Percentiles rank a stretch among this genome's conserved stretches.
phyloP scores from a whole-genome alignment of 73 alveolate species.

The Blepharisma stoltei region DNA sequence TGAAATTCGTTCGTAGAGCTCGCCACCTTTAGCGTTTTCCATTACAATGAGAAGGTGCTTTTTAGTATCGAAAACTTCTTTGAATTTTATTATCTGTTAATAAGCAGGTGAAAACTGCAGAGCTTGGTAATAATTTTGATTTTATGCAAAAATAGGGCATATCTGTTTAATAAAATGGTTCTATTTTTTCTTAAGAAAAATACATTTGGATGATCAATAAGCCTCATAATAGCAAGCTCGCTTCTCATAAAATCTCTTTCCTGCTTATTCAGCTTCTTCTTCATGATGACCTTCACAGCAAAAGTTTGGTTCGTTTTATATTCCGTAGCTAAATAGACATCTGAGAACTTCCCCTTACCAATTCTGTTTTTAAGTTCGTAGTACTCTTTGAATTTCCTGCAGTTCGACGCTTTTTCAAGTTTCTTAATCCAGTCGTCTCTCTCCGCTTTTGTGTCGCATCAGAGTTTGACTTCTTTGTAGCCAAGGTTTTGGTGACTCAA shows the following conservation, averaged over 20 bases:
- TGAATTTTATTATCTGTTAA: neutral
- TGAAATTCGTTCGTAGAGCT: slow-evolving; percentile 42
- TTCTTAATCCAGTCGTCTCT: neutral
- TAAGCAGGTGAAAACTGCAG: no score
- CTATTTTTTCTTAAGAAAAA: no score
- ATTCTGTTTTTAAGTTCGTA: slow-evolving; percentile 17
- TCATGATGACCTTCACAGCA: slow-evolving; percentile 21
- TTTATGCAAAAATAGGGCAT: no score
- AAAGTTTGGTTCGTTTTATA: neutral
- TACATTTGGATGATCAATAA: neutral
- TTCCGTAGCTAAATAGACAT: slow-evolving; percentile 1
- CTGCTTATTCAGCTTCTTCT: neutral
- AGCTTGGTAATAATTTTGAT: no score
- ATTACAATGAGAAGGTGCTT: neutral
- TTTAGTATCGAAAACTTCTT: neutral
- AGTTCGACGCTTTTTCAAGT: slow-evolving; percentile 2
- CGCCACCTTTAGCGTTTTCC: slow-evolving; percentile 53
- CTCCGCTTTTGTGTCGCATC: neutral
- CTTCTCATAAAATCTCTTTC: slow-evolving; percentile 22
- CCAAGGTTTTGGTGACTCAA: neutral
- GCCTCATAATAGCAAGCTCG: neutral
- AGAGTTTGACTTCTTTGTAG: neutral
- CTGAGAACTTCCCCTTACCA: slow-evolving; percentile 23
- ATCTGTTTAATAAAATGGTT: no score
- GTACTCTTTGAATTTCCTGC: slow-evolving; percentile 18